These are phyloP conservation scores for Fusarium sacchari DNA, from an alignment of 2,329 filamentous ascomycete genomes.

Conservation along the genomic window DNA sequence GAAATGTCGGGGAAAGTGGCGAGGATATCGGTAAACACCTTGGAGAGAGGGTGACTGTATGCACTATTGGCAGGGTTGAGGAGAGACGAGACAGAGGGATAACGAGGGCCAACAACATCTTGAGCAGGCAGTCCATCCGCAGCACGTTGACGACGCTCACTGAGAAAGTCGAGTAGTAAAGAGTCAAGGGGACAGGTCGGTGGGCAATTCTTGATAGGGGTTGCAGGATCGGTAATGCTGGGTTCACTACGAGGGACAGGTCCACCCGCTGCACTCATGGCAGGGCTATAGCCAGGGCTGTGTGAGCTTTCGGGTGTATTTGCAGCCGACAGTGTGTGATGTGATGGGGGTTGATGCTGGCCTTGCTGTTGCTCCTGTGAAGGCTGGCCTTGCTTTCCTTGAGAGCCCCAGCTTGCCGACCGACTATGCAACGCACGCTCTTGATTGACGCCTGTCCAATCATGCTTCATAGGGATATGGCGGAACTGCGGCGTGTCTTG, in stretches of 20 bases:
- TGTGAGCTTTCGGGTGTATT: constrained; percentile 38
- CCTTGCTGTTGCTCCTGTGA: constrained; percentile 32
- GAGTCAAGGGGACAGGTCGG: constrained; percentile 82
- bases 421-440: constrained; percentile 40
- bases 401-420: constrained; percentile 39
- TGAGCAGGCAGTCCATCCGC: constrained; percentile 71
- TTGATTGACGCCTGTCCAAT: constrained; percentile 53
- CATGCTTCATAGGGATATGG: constrained; percentile 62
- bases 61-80: constrained; percentile 73
- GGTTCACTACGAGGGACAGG: constrained; percentile 33
- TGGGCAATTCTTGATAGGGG: constrained; percentile 66
- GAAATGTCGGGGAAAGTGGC: constrained; percentile 83
- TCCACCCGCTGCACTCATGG: constrained; percentile 24
- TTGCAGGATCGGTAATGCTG: constrained; percentile 37
- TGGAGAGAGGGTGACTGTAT: constrained; percentile 80
- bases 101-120: constrained; percentile 78
- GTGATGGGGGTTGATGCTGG: constrained; percentile 17
- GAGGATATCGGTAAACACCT: constrained; percentile 86
- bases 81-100: constrained; percentile 82
- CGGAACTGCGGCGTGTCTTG: constrained; percentile 58
- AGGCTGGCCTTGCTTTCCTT: constrained; percentile 28
- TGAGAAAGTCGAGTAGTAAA: constrained; percentile 83
- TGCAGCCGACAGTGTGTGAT: constrained; percentile 26
- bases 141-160: constrained; percentile 72
- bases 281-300: constrained; percentile 38